Base-by-base conservation (phyloP, 73 alveolate genomes). In the Uronychia binucleata region DNA sequence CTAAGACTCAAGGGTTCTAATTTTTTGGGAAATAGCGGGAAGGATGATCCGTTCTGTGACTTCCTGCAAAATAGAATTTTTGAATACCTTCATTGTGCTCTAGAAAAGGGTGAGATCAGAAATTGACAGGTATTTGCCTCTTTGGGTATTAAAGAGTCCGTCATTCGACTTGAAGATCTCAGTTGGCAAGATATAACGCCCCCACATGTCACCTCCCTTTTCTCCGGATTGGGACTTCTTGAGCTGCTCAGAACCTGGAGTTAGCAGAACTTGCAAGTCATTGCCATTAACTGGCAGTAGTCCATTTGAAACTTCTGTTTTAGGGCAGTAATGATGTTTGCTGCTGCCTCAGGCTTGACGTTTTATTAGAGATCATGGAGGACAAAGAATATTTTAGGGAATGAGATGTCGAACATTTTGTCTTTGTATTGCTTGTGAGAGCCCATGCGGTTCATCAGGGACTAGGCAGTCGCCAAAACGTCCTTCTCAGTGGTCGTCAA, bases 401-500 rank as follows among this genome's bases (percentile, higher is more conserved):
- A 34, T 28, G 34, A 30, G 1, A 58, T 1, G 78, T 88, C 91
- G 59, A 83, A 88, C n/a, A 83, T 77, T 27, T 78, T 78, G 25
- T 83, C 91, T 33, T 35, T 83, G 74, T 88, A 88, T 30, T 74
- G 80, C 29, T 75, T 31, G 27, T 83, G 84, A 26, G 79, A 30
- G 34, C 79, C 60, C 28, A 35, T 75, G 14, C 60, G 59, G 13
- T 84, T 33, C 31, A 32, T 57, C 28, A 80, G 28, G 0, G 75
- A 8, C 26, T 80, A 78, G 28, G 67, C 76, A 5, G 88, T 82
- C 0, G 83, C 90, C 0, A 82, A 59, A 19, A 77, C 85, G 29
- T 88, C 94, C 46, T 75, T 82, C 75, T 88, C 94, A 1, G 90
- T 75, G 13, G 94, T 82, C n/a, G 84, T 33, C 14, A 88, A 29